phyloP scores from a whole-genome alignment of 2,329 filamentous ascomycete species.

The Epichloe coenophiala region DNA sequence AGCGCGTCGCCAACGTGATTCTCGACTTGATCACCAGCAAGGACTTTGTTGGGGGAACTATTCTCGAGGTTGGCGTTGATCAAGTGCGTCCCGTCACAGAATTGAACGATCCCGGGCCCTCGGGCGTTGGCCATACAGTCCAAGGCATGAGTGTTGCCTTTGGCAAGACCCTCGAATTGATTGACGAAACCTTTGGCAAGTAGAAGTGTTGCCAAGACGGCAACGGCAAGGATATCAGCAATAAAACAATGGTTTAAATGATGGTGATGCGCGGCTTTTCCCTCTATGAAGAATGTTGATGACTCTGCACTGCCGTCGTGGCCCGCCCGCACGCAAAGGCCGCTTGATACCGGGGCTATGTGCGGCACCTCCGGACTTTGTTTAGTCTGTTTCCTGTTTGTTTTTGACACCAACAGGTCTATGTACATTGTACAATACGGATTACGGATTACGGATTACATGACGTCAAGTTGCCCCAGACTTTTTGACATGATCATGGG shows the following conservation, averaged over 20 bases:
- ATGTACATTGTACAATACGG: too few relatives aligned
- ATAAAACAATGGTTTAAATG: too few relatives aligned
- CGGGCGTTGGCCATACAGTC: background rate
- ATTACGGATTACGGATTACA: too few relatives aligned
- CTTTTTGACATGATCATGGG: too few relatives aligned
- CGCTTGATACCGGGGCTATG: background rate
- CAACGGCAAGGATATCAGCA: too few relatives aligned
- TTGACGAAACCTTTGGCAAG: slow-evolving; percentile 2
- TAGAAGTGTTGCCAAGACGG: background rate
- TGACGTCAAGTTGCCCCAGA: too few relatives aligned
- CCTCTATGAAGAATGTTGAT: too few relatives aligned
- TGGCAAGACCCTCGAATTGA: background rate
- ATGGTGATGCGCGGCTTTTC: too few relatives aligned
- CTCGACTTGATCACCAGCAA: slow-evolving; percentile 17
- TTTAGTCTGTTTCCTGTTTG: too few relatives aligned
- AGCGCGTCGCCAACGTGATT: slow-evolving; percentile 24
- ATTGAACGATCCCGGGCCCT: slow-evolving; percentile 7
- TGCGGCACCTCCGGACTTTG: too few relatives aligned
- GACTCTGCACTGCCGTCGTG: background rate
- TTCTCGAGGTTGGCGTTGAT: slow-evolving; percentile 6
- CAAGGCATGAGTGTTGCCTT: background rate
- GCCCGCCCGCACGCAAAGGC: background rate
- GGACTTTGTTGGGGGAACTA: slow-evolving; percentile 14
- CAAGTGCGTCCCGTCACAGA: slow-evolving; percentile 1
- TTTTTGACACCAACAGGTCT: too few relatives aligned